Conservation (phyloP, 495 filamentous ascomycete species). For the Hypomontagnella submonticulosa region DNA sequence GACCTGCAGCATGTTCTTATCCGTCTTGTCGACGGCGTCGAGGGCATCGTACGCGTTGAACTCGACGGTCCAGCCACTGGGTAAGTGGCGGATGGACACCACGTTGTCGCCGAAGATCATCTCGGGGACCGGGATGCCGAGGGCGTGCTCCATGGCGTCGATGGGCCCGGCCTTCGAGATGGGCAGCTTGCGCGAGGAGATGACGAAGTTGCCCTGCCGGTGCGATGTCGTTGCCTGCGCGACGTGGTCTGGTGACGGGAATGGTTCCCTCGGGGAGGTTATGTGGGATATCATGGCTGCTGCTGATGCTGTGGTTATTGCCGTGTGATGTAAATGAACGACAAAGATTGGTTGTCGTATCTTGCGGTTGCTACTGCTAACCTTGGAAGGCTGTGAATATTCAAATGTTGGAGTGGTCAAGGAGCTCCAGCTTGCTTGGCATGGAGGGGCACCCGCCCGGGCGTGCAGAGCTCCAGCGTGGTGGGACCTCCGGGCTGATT, state of each 20-base stretch:
- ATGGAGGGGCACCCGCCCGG: no score
- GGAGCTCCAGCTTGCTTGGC: no score
- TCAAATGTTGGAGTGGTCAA: background rate
- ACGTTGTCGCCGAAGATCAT: conserved; percentile 99
- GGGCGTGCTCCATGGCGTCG: conserved; percentile 79
- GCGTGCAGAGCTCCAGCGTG: no score
- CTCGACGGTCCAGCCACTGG: conserved; percentile 74
- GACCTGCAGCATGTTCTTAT: conserved; percentile 85
- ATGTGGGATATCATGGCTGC: conserved; percentile 45
- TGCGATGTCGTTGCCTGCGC: conserved; percentile 57
- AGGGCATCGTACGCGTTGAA: conserved; percentile 91
- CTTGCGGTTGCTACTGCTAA: no score
- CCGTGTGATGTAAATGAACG: no score
- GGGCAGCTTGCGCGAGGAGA: conserved; percentile 84
- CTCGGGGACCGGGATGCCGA: conserved; percentile 90
- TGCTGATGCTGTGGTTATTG: no score
- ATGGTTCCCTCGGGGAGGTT: conserved; percentile 53
- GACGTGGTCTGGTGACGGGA: conserved; percentile 48
- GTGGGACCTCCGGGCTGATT: no score
- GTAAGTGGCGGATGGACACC: conserved; percentile 74
- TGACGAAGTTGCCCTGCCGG: conserved; percentile 70
- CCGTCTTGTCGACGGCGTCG: conserved; percentile 93
- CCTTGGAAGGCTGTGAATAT: background rate
- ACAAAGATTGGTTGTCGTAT: no score
- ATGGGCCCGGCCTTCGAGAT: conserved; percentile 93